phyloP scores from a whole-genome alignment of 2,329 filamentous ascomycete genomes.

The Cladosporium sp. region DNA sequence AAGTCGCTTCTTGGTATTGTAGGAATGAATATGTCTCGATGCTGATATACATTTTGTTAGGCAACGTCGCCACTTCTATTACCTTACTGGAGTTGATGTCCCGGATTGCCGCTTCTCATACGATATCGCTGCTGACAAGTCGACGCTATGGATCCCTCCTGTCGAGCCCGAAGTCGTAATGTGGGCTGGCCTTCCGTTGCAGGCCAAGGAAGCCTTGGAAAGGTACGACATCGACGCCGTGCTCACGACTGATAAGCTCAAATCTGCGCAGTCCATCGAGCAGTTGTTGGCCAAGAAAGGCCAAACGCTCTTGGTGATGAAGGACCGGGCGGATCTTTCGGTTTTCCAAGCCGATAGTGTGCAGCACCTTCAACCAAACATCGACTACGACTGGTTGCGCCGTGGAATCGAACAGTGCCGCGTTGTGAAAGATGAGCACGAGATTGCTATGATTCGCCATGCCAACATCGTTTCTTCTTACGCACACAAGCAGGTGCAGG shows the following conservation, averaged over 20 bases:
- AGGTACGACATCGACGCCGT: conserved; percentile 59
- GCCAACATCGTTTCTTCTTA: conserved; percentile 78
- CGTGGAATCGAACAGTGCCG: conserved; percentile 76
- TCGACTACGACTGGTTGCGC: conserved; percentile 58
- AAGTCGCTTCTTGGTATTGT: background rate
- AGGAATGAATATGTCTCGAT: background rate
- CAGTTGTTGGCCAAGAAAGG: conserved; percentile 41
- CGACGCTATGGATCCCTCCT: conserved; percentile 89
- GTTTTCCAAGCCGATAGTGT: conserved; percentile 58
- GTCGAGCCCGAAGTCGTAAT: conserved; percentile 86
- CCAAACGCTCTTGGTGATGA: conserved; percentile 70
- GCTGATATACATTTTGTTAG: background rate
- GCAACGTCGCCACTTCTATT: conserved; percentile 77
- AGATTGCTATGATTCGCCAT: conserved; percentile 77
- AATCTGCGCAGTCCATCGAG: conserved; percentile 64
- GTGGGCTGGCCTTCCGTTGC: conserved; percentile 90
- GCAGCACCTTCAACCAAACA: conserved; percentile 66
- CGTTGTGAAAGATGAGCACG: conserved; percentile 80
- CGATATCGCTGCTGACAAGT: conserved; percentile 70
- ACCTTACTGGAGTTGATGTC: conserved; percentile 81
- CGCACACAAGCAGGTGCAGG: conserved; percentile 74
- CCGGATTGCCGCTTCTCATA: conserved; percentile 83
- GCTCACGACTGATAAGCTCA: conserved; percentile 61
- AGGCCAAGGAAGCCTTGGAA: conserved; percentile 69
- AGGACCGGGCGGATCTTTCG: conserved; percentile 62